Base-by-base conservation (phyloP, 176 grass and related monocot species). In the Hyparrhenia diplandra region DNA sequence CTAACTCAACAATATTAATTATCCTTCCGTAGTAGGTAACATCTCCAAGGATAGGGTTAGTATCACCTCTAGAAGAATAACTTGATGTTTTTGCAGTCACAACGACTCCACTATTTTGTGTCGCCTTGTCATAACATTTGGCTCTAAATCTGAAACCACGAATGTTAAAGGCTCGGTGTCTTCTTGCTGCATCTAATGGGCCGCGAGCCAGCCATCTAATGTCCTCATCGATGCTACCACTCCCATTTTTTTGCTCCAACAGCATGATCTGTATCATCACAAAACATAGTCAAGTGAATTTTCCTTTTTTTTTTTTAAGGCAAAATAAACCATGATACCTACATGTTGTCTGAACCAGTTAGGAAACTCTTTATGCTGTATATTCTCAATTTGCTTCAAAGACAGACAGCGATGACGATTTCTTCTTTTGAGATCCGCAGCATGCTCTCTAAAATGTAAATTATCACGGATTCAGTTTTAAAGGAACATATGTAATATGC, bases 21-120 rank as follows among this genome's bases (percentile, higher is more conserved):
- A 84, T 21, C 57, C 37, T 68, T 20, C 82, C 61, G 32, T 76
- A 77, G 24, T 77, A 84, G n/a, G 14, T 77, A 18, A 34, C 9
- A 84, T 66, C 59, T 63, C n/a, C 61, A 31, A 65, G 20, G 42
- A 82, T 63, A 64, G 60, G n/a, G 60, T 64, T 64, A 64, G 2
- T 64, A 64, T 64, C 60, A 13, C 27, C 27, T 13, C 31, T 32
- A 16, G 60, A 64, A 64, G 60, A 29, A 64, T 64, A 64, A 64
- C 60, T 64, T 64, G 60, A 64, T 14, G 60, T 64, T 30, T 64
- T 64, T 64, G 60, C 28, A 64, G 60, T 64, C 27, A 64, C 28
- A 64, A 64, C 28, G 17, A 64, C 60, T 16, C 60, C 60, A 16
- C 60, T 64, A 17, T 64, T 64, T 30, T 64, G 61, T 1, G 61